Conservation (phyloP, 257 asterid species). For the Przewalskia tangutica region DNA sequence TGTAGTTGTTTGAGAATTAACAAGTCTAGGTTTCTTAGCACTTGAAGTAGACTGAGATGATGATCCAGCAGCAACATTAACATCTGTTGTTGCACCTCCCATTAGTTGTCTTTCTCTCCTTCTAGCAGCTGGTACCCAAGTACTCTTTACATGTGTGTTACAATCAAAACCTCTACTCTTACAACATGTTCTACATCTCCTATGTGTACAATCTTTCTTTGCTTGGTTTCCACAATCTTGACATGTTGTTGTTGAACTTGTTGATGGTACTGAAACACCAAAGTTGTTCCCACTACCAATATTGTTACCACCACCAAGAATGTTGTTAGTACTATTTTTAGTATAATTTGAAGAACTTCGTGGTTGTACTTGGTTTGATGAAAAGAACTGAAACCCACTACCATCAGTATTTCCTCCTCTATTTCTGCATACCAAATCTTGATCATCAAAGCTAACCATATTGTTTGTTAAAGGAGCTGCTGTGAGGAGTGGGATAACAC, state of each 20-base stretch:
- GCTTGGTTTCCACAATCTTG: conserved; percentile 73
- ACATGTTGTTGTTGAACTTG: conserved; percentile 27
- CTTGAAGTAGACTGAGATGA: conserved; percentile 56
- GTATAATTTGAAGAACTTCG: conserved; percentile 11
- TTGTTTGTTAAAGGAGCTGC: conserved; percentile 24
- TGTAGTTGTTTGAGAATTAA: conserved; percentile 41
- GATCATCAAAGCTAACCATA: conserved; percentile 11
- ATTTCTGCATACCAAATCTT: conserved; percentile 4
- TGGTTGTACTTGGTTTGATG: conserved; percentile 23
- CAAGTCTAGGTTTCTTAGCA: conserved; percentile 52
- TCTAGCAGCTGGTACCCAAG: conserved; percentile 69
- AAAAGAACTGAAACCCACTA: conserved; percentile 44
- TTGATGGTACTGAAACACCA: background rate
- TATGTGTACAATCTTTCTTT: conserved; percentile 51
- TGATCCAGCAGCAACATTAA: conserved; percentile 26
- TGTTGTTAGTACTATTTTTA: conserved; percentile 16
- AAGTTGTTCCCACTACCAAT: background rate
- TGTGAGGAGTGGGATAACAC: conserved; percentile 46
- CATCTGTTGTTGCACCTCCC: background rate
- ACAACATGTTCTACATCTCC: conserved; percentile 57
- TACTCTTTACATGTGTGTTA: conserved; percentile 52
- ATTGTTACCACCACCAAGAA: background rate
- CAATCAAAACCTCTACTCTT: conserved; percentile 54
- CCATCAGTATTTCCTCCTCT: conserved; percentile 11
- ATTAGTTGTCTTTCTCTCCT: conserved; percentile 62